phyloP scores from a whole-genome alignment of 257 asterid species.

The Solanum megistacrolobum region DNA sequence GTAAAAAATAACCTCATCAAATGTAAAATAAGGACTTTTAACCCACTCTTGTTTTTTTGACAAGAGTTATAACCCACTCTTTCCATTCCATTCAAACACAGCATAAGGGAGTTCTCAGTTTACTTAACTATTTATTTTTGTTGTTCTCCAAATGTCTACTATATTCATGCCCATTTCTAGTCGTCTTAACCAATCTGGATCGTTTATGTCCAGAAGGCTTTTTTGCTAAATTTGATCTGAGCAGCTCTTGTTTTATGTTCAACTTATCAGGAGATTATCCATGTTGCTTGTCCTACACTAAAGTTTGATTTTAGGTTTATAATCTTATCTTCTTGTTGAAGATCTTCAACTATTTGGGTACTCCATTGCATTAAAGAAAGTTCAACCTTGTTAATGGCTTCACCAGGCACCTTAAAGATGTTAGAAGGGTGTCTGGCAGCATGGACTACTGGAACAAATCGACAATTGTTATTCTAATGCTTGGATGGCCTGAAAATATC shows the following conservation, averaged over 20 bases:
- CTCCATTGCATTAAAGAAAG: neutral
- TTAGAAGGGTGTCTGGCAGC: neutral
- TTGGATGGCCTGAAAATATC: neutral
- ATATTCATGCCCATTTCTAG: neutral
- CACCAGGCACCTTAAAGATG: neutral
- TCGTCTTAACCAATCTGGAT: neutral
- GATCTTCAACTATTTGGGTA: neutral
- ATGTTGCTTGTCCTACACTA: neutral
- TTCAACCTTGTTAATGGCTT: neutral
- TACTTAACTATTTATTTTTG: neutral
- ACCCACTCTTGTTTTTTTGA: neutral
- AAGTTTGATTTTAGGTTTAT: neutral
- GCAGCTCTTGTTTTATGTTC: neutral
- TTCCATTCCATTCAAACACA: neutral
- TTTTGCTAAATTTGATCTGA: neutral
- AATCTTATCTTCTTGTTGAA: neutral
- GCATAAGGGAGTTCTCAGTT: neutral
- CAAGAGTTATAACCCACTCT: neutral
- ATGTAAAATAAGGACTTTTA: neutral
- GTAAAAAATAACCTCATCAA: neutral
- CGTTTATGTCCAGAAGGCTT: neutral
- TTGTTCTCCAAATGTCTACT: neutral
- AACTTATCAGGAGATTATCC: neutral
- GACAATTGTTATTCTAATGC: neutral
- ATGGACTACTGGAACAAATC: neutral